Evolutionary conservation across 306 rosid species (phyloP).

Genomic region (Cucumis hystrix): DNA sequence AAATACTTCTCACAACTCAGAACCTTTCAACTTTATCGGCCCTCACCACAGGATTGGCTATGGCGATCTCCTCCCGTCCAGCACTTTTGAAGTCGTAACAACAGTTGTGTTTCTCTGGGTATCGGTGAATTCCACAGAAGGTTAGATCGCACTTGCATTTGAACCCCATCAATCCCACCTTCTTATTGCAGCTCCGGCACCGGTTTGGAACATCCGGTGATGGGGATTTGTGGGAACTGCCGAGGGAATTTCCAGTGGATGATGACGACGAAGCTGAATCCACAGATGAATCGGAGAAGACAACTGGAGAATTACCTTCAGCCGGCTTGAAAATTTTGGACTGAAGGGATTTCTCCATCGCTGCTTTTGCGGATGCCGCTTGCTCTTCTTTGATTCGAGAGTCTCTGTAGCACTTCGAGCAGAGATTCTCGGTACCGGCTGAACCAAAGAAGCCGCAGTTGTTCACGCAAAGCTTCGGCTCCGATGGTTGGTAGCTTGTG

Average conservation of each 20-base stretch:
- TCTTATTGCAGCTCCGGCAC: conserved; percentile 37
- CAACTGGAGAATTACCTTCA: not conserved
- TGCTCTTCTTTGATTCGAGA: conserved; percentile 10
- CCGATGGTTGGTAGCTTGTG: conserved; percentile 32
- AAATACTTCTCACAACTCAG: not conserved
- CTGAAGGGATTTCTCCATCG: conserved; percentile 25
- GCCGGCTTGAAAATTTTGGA: not conserved
- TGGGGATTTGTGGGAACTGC: not conserved
- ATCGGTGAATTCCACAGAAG: conserved; percentile 41
- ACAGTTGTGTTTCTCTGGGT: conserved; percentile 46
- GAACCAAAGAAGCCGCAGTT: conserved; percentile 58
- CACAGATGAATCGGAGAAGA: not conserved
- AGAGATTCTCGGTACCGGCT: conserved; percentile 32
- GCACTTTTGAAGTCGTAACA: conserved; percentile 24
- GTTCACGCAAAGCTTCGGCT: conserved; percentile 48
- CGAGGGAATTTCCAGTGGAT: not conserved
- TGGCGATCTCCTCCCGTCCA: conserved; percentile 35
- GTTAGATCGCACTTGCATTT: conserved; percentile 43
- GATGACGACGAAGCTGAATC: not conserved
- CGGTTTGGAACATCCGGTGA: conserved; percentile 18
- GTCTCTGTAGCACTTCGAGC: conserved; percentile 47
- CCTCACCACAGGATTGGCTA: conserved; percentile 38
- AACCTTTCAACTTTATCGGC: conserved; percentile 27
- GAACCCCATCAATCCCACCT: conserved; percentile 40
- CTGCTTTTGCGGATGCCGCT: conserved; percentile 30